Evolutionary conservation across 2,329 filamentous ascomycete species (phyloP), one percentile per base, ranked within the genome.

Genomic region (Venturia asperata): DNA sequence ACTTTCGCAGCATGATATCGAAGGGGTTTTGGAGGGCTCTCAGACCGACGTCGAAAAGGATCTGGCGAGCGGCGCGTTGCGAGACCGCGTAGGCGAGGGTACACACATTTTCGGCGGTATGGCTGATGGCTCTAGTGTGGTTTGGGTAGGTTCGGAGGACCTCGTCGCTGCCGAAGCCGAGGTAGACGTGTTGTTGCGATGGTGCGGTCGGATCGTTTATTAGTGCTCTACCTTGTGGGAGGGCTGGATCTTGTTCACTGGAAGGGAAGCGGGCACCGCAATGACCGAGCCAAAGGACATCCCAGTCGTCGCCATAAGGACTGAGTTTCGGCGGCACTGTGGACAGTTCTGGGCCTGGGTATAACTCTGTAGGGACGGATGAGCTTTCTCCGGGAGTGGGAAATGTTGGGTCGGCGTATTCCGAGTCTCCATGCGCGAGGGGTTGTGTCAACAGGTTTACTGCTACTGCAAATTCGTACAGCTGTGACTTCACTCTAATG

Each of bases 81-180:
- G 75, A 77, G 42, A 83, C 73, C 0, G 76, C 80, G 64, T 82
- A 82, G 34, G 75, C 80, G 0, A 77, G 70, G 0, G 76, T 77
- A 66, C 77, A 81, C 19, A 76, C 71, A 11, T 76, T 74, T 2
- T 75, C 75, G 58, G 76, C 74, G 1, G 72, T 74, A 61, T 79
- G 67, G 65, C 81, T 79, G 1, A 80, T 74, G 0, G 79, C 75
- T 0, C 81, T 73, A 0, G 78, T 81, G 68, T 82, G 78, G 15
- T 64, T 64, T 39, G 47, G 41, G 49, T 64, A 64, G 30, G n/a
- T 37, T 43, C 39, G 34, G 21, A 58, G 34, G 9, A 52, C 39
- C 63, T 56, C 27, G 17, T 64, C 52, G 15, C 30, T 64, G n/a
- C 47, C 63, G 7, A 56, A 64, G 49, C 52, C 42, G 34, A 49